phyloP scores from a whole-genome alignment of 306 rosid species.

The Acacia melanoxylon region DNA sequence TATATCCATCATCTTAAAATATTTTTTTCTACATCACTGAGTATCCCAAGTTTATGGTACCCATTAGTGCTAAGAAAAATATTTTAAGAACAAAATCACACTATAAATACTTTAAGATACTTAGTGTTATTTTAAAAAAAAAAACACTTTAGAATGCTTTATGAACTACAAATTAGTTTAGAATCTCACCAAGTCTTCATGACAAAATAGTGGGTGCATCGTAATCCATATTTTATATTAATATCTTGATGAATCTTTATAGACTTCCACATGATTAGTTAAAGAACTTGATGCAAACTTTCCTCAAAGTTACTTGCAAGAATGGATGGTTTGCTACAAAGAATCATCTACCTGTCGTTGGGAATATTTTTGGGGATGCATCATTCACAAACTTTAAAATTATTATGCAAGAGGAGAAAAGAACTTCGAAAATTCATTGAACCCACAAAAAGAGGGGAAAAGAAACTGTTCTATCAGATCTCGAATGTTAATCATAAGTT shows the following conservation, averaged over 20 bases:
- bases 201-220: too few relatives aligned
- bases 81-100: too few relatives aligned
- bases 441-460: not conserved
- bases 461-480: not conserved
- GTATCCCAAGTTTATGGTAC: too few relatives aligned
- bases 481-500: slow-evolving; percentile 11
- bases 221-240: too few relatives aligned
- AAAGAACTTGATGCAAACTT: not conserved
- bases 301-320: not conserved
- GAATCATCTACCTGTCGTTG: not conserved
- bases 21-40: too few relatives aligned
- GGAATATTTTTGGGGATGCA: not conserved
- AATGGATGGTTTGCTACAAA: not conserved
- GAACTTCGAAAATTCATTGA: not conserved
- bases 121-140: too few relatives aligned
- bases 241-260: not conserved
- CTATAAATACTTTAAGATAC: too few relatives aligned
- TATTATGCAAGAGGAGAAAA: not conserved
- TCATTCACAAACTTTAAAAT: not conserved
- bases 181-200: too few relatives aligned
- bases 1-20: too few relatives aligned
- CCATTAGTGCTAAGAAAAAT: too few relatives aligned
- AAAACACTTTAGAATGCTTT: too few relatives aligned
- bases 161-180: too few relatives aligned
- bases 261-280: not conserved